Base-by-base conservation (phyloP, 768 basidiomycete genomes). In the Termitomyces sp. region DNA sequence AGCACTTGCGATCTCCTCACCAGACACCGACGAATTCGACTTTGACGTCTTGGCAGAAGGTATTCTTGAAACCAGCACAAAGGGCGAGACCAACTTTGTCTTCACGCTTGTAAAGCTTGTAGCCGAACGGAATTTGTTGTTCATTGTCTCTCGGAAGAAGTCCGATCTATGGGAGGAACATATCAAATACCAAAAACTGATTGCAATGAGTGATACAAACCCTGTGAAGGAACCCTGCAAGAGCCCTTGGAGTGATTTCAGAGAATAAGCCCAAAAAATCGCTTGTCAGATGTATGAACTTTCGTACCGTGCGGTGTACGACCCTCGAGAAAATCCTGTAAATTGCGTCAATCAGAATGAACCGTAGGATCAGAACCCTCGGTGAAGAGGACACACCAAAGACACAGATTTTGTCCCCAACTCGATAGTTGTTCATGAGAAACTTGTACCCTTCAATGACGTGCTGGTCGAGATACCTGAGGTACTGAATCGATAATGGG, bases 11-110 rank as follows among this genome's bases (percentile, higher is more conserved):
- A 44, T 43, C 11, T 78, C 22, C 79, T 24, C 60, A 88, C 88
- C 88, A 92, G 45, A 89, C 83, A 1, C 90, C 90, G 45, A 93
- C 67, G 52, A 92, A 92, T 14, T 90, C 86, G n/a, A 92, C 76
- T 19, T 75, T 70, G 7, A 91, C 85, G n/a, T 71, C 67, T 34
- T 74, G 78, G 51, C 82, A 87, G 65, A 88, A 93, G 0, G 85
- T 86, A 58, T 74, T 64, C 69, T 90, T 92, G 69, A 89, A 93
- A 10, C 85, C 84, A 2, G 76, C 75, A 12, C 81, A 80, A 12
- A 88, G 67, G 22, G 68, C 51, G 7, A 76, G 51, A 5, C 79
- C 77, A 2, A 65, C 66, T 19, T 69, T 61, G 60, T 83, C 81
- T 26, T 72, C 76, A 5, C 77, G 74, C 60, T 74, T 79, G 66